Evolutionary conservation across 768 basidiomycete species (phyloP).

Genomic region (Serendipita sp.): DNA sequence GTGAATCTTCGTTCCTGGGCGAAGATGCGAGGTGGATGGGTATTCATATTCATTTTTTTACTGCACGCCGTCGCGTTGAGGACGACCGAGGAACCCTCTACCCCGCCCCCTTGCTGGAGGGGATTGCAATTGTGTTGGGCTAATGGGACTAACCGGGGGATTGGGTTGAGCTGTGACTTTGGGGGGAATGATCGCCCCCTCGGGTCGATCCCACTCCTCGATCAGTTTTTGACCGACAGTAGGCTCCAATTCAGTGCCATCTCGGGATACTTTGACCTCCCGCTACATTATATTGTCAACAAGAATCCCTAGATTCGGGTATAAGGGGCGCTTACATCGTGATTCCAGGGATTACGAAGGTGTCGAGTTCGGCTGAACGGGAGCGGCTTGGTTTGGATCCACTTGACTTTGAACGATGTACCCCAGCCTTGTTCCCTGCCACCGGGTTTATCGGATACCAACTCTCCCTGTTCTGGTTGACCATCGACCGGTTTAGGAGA

Average conservation of each 20-base stretch:
- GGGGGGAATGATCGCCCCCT: background rate
- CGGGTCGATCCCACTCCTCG: constrained; percentile 42
- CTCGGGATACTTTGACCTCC: constrained; percentile 67
- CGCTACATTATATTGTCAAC: constrained; percentile 15
- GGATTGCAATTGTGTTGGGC: background rate
- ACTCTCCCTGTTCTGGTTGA: constrained; percentile 14
- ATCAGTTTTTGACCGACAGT: constrained; percentile 47
- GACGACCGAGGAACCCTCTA: background rate
- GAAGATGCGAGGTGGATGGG: background rate
- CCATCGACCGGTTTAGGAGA: constrained; percentile 16
- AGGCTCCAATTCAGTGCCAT: constrained; percentile 89
- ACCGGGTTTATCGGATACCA: constrained; percentile 11
- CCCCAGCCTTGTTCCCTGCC: constrained; percentile 38
- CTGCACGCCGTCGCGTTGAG: background rate
- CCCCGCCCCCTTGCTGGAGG: background rate
- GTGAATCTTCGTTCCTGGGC: background rate
- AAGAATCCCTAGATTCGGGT: constrained; percentile 10
- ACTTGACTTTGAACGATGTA: constrained; percentile 64
- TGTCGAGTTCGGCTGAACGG: constrained; percentile 66
- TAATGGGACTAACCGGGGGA: background rate
- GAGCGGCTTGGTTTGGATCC: constrained; percentile 55
- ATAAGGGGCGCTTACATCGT: constrained; percentile 35
- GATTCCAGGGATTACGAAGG: constrained; percentile 86
- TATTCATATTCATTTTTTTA: background rate
- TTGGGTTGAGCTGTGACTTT: background rate